These are phyloP conservation scores for Endoconidiophora laricicola DNA, from an alignment of 2,329 filamentous ascomycete genomes.

Conservation along the genomic window DNA sequence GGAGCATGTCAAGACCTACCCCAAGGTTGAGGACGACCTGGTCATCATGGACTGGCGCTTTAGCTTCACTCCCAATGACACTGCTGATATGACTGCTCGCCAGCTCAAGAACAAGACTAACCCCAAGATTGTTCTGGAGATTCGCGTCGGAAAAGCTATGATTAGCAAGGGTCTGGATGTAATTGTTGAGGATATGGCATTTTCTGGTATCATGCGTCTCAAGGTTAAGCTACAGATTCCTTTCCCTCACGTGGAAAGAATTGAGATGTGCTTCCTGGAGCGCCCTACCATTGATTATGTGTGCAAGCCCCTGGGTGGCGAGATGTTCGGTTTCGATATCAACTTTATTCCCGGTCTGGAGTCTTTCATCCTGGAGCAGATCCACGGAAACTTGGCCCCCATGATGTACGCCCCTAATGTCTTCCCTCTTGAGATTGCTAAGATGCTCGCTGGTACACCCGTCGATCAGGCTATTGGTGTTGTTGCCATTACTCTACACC, in stretches of 20 bases:
- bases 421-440: slow-evolving; percentile 95
- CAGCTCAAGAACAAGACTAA: slow-evolving; percentile 94
- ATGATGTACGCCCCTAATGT: slow-evolving; percentile 99
- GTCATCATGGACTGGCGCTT: slow-evolving; percentile 99
- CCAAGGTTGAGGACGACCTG: slow-evolving; percentile 84
- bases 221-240: slow-evolving; percentile 95
- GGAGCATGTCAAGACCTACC: slow-evolving; percentile 97
- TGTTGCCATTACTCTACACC: slow-evolving; percentile 76
- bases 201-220: slow-evolving; percentile 85
- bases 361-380: slow-evolving; percentile 85
- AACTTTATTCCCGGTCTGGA: slow-evolving; percentile 96
- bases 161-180: slow-evolving; percentile 94
- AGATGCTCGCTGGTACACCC: slow-evolving; percentile 87
- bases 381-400: slow-evolving; percentile 79
- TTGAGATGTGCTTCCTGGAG: slow-evolving; percentile 90
- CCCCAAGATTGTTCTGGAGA: slow-evolving; percentile 88
- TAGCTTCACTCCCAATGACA: slow-evolving; percentile 94
- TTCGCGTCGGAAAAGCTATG: slow-evolving; percentile 87
- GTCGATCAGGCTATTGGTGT: slow-evolving; percentile 95
- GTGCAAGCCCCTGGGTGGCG: slow-evolving; percentile 91
- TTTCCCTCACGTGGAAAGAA: slow-evolving; percentile 85
- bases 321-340: slow-evolving; percentile 93
- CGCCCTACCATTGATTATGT: slow-evolving; percentile 87
- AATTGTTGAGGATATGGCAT: slow-evolving; percentile 95
- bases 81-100: slow-evolving; percentile 71